Conservation (phyloP, 306 rosid genomes). For the Clitoria ternatea region DNA sequence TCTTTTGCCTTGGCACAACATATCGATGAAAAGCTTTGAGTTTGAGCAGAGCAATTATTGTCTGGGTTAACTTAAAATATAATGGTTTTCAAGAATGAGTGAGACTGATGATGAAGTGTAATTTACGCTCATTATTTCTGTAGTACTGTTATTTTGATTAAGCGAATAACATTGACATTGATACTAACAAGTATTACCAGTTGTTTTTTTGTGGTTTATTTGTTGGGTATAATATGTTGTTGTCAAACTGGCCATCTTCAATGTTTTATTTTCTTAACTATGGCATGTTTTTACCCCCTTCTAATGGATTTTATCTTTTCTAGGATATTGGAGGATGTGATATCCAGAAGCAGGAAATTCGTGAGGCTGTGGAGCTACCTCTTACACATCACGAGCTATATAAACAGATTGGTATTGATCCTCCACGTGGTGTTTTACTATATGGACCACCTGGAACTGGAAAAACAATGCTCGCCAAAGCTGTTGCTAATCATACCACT, state of each 20-base stretch:
- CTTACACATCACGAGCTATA: slow-evolving; percentile 96
- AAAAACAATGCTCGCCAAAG: slow-evolving; percentile 98
- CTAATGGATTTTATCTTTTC: not conserved
- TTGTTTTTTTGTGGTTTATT: not conserved
- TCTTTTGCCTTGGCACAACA: slow-evolving; percentile 42
- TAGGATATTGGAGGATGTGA: slow-evolving; percentile 99
- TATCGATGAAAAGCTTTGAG: slow-evolving; percentile 43
- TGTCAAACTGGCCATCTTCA: not conserved
- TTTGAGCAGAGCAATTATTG: slow-evolving; percentile 34
- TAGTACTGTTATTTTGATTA: not conserved
- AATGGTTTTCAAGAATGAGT: slow-evolving; percentile 49
- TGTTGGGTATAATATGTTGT: not conserved
- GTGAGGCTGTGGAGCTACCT: slow-evolving; percentile 97
- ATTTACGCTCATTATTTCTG: slow-evolving; percentile 31
- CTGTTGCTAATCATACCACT: slow-evolving; percentile 98
- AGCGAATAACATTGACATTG: not conserved
- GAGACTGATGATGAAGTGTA: slow-evolving; percentile 39
- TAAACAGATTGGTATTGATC: slow-evolving; percentile 98
- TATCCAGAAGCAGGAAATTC: slow-evolving; percentile 98
- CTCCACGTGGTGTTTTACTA: slow-evolving; percentile 98
- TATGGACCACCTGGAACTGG: slow-evolving; percentile 99
- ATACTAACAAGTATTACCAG: not conserved
- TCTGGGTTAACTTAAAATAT: slow-evolving; percentile 26
- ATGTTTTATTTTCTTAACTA: not conserved
- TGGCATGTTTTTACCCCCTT: not conserved